These are phyloP conservation scores for Leucocoprinus birnbaumii DNA, from an alignment of 768 basidiomycete species.

Conservation along the genomic window DNA sequence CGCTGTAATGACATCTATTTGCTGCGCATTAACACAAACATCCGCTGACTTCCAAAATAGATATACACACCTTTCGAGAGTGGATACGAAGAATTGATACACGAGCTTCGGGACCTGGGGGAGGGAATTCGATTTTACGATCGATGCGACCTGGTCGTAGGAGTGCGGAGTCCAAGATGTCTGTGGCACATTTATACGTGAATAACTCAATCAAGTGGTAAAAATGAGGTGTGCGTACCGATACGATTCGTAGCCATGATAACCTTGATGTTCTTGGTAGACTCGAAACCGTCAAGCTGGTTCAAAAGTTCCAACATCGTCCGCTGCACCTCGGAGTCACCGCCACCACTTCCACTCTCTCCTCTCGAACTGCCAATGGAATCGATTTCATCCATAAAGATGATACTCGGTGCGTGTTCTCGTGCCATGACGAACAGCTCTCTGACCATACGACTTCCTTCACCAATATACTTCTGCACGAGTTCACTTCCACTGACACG, in stretches of 20 bases:
- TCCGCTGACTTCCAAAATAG: not conserved
- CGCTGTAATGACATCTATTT: slow-evolving; percentile 95
- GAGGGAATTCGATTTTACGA: slow-evolving; percentile 96
- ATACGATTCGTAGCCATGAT: slow-evolving; percentile 98
- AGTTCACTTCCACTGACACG: slow-evolving; percentile 91
- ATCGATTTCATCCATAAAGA: slow-evolving; percentile 99
- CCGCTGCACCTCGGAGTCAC: slow-evolving; percentile 86
- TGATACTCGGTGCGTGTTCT: slow-evolving; percentile 96
- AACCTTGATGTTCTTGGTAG: slow-evolving; percentile 97
- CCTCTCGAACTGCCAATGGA: slow-evolving; percentile 93
- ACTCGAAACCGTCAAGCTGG: slow-evolving; percentile 89
- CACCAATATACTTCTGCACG: slow-evolving; percentile 98
- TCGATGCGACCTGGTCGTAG: slow-evolving; percentile 95
- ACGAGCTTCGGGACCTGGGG: slow-evolving; percentile 94
- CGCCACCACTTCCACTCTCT: slow-evolving; percentile 86
- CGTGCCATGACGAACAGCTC: slow-evolving; percentile 98
- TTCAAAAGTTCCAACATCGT: slow-evolving; percentile 90
- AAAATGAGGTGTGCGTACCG: slow-evolving; percentile 38
- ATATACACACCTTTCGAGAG: slow-evolving; percentile 73
- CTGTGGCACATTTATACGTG: slow-evolving; percentile 33
- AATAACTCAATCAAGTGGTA: not conserved
- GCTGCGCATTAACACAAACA: not conserved
- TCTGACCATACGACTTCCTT: slow-evolving; percentile 94
- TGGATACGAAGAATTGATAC: slow-evolving; percentile 97
- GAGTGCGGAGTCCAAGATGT: slow-evolving; percentile 92